Conservation (phyloP, 2,329 filamentous ascomycete genomes). For the Didymella keratinophila region DNA sequence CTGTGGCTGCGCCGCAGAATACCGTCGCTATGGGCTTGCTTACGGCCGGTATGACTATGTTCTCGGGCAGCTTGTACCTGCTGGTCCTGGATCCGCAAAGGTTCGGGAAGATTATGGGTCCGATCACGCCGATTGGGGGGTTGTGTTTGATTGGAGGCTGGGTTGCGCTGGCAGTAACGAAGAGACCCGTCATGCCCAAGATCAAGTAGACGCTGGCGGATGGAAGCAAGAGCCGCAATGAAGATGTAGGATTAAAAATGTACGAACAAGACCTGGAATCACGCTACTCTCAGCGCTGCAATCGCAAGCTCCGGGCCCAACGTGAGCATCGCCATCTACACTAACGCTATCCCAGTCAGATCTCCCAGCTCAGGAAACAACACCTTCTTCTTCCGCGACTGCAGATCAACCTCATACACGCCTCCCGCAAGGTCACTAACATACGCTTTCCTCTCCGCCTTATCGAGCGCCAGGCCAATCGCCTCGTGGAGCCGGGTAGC, state of each 20-base stretch:
- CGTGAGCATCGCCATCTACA: neutral
- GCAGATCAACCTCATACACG: slow-evolving; percentile 23
- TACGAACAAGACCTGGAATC: neutral
- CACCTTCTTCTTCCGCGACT: slow-evolving; percentile 9
- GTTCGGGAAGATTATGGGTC: slow-evolving; percentile 65
- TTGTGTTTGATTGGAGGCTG: slow-evolving; percentile 71
- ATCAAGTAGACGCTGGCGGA: slow-evolving; percentile 13
- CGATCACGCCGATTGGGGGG: slow-evolving; percentile 71
- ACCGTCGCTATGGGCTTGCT: slow-evolving; percentile 66
- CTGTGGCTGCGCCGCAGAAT: slow-evolving; percentile 61
- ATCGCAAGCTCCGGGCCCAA: neutral
- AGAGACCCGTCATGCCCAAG: slow-evolving; percentile 28
- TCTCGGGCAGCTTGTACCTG: slow-evolving; percentile 71
- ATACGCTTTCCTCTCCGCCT: slow-evolving; percentile 15
- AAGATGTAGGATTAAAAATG: slow-evolving; percentile 2
- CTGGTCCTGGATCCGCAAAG: slow-evolving; percentile 68
- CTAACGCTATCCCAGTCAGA: slow-evolving; percentile 25
- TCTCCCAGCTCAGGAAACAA: slow-evolving; percentile 24
- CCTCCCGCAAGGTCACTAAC: slow-evolving; percentile 34
- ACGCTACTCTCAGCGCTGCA: neutral
- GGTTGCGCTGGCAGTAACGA: slow-evolving; percentile 57
- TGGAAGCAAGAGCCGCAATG: too few relatives aligned
- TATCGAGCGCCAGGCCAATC: slow-evolving; percentile 31
- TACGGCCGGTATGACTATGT: slow-evolving; percentile 71
- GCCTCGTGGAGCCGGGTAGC: slow-evolving; percentile 33